Base-by-base conservation (phyloP, 1,284 basidiomycete genomes). In the Fistulina hepatica region DNA sequence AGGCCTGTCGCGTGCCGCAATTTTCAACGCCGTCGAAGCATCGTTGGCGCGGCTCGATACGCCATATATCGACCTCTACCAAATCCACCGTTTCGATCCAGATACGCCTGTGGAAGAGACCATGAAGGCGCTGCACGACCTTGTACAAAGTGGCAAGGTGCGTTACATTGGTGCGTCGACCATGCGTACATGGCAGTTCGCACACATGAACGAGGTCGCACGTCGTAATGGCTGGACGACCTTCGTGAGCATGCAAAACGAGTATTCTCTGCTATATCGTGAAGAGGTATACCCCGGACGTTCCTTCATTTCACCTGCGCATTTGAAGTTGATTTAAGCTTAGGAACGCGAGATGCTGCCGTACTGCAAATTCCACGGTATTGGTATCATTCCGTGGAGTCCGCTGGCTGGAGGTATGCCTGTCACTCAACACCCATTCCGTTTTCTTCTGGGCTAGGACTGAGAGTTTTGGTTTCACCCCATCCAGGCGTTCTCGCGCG, bases 301-400 rank as follows among this genome's bases (percentile, higher is more conserved):
- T 20, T 16, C 21, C 11, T 19, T 21, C 8, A 10, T 21, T n/a
- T 15, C 17, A 2, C 23, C 4, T 24, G 8, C 34, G 21, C 9
- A 7, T 5, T 5, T 22, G 13, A 19, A 12, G 12, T 15, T 7
- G 6, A n/a, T 32, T n/a, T 26, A 6, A 3, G 3, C 3, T 3
- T 37, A 68, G 65, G 70, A 73, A 41, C 50, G 56, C 1, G 68
- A 70, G 44, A 65, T 71, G 63, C 48, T 64, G 10, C 53, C 56
- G 2, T 72, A 65, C 51, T 69, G 65, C 51, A 56, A 62, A 5
- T 59, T 55, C 41, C 54, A 66, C 11, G 69, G 67, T 17, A 66
- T 69, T 33, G 64, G 67, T 0, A 44, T 71, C 25, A 60, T 71
- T 8, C 56, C 63, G 1, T 69, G 58, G 56, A 50, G 55, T 1